Evolutionary conservation across 208 protist genomes (phyloP).

Genomic region (Naegleria fowleri): DNA sequence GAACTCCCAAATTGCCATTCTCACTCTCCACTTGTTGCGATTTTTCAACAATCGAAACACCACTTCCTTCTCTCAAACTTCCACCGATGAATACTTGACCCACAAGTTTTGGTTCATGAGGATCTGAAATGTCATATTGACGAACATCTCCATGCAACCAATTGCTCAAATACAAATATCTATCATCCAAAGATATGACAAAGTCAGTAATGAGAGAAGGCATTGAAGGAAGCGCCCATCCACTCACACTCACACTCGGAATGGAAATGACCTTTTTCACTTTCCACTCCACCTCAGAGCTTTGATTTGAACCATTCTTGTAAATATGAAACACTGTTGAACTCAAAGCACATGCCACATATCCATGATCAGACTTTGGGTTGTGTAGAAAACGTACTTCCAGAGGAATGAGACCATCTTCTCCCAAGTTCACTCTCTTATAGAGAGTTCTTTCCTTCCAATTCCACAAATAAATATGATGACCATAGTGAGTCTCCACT

Average conservation of each 20-base stretch:
- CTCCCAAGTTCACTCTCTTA: no score
- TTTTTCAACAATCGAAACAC: neutral
- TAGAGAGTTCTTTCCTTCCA: no score
- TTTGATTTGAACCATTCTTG: neutral
- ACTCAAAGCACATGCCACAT: neutral
- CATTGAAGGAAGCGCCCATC: neutral
- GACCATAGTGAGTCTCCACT: no score
- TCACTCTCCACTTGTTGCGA: neutral
- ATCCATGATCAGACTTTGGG: neutral
- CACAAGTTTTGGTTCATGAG: constrained; percentile 20
- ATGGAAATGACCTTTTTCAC: neutral
- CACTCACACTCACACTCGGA: neutral
- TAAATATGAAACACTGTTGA: neutral
- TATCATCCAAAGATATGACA: neutral
- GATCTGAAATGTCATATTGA: constrained; percentile 30
- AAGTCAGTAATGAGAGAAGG: neutral
- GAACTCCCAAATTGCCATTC: no score
- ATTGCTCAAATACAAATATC: neutral
- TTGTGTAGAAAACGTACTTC: neutral
- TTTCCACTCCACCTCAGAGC: neutral
- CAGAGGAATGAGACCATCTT: neutral
- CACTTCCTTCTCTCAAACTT: neutral
- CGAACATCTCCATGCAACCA: constrained; percentile 35
- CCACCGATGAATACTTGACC: constrained; percentile 25
- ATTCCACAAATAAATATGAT: no score